Conservation (phyloP, 192 early-diverging fungal genomes). For the Spizellomyces sp. region DNA sequence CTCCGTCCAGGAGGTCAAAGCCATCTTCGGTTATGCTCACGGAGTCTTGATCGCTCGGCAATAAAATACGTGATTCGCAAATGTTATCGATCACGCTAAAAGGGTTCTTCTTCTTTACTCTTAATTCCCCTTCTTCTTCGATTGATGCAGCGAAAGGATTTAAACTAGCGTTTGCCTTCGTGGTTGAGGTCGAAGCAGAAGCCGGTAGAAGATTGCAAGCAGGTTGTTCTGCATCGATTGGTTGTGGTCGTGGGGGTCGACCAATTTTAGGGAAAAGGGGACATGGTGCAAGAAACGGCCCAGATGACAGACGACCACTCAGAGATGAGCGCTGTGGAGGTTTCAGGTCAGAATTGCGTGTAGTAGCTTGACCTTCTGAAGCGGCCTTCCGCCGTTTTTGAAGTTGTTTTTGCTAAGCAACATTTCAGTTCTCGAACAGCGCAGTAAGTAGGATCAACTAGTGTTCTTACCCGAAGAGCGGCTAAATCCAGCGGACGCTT, state of each 20-base stretch:
- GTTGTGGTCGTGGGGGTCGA: not conserved
- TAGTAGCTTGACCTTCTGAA: not conserved
- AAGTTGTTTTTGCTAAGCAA: slow-evolving; percentile 5
- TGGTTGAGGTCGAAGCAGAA: not conserved
- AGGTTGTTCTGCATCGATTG: not conserved
- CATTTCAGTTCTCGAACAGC: too few species aligned
- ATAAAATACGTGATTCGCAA: not conserved
- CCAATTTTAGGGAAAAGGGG: not conserved
- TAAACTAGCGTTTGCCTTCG: not conserved
- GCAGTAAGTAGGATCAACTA: not conserved
- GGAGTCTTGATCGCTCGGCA: not conserved
- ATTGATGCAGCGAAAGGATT: not conserved
- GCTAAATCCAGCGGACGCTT: slow-evolving; percentile 11
- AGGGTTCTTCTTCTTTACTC: slow-evolving; percentile 2
- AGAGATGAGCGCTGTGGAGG: not conserved
- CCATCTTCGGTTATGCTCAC: not conserved
- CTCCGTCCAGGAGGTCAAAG: too few species aligned
- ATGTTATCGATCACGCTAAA: not conserved
- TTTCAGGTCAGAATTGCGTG: not conserved
- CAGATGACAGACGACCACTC: not conserved
- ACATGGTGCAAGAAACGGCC: not conserved
- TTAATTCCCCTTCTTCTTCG: not conserved
- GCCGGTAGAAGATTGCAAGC: not conserved
- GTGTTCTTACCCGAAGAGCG: not conserved
- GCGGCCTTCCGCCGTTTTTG: slow-evolving; percentile 3